Evolutionary conservation across 345 rosid species (phyloP), one percentile per base, ranked within the genome.

Genomic region (Heritiera fomes): DNA sequence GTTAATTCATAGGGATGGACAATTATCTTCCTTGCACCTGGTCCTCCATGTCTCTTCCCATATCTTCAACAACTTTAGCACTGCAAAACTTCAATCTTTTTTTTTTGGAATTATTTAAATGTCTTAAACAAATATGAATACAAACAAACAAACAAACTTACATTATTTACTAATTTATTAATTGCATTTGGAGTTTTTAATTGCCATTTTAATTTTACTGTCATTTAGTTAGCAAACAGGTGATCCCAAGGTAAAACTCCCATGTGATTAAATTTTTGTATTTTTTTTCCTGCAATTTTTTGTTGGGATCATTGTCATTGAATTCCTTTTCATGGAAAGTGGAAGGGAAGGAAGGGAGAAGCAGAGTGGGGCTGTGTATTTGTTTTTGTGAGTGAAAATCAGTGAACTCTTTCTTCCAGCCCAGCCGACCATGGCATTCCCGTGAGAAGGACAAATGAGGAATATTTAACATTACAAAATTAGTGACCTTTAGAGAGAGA

Each of bases 391-490:
- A 40, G 73, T 43, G 73, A 68, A 15, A 66, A 60, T 82, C 86
- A 75, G 78, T 80, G 86, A 77, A 83, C 84, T 58, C 79, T 23
- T 55, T 82, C 83, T 83, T 83, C 82, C 92, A 87, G 87, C 92
- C 84, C 85, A 82, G 80, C 87, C 72, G 86, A 86, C 87, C 88
- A 87, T 82, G 93, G 85, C 89, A 87, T 75, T 83, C 87, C 85
- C 88, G 82, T 90, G 94, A 89, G 84, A 84, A 84, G 78, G 93
- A 89, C 89, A 70, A 79, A 88, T 83, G 82, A 81, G 86, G 55
- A 80, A 80, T 56, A 49, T 32, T 61, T 61, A 49, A 49, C n/a
- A n/a, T 71, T 32, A 49, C 75, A 52, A 50, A 56, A 40, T 74
- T 56, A 58, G 43, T 60, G 40, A 8, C 73, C 53, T 53, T 15